A percentile compares a stretch with the other conserved stretches of the same genome.
phyloP scores from a whole-genome alignment of 1,139 yeast species.

The Pichia sp. region DNA sequence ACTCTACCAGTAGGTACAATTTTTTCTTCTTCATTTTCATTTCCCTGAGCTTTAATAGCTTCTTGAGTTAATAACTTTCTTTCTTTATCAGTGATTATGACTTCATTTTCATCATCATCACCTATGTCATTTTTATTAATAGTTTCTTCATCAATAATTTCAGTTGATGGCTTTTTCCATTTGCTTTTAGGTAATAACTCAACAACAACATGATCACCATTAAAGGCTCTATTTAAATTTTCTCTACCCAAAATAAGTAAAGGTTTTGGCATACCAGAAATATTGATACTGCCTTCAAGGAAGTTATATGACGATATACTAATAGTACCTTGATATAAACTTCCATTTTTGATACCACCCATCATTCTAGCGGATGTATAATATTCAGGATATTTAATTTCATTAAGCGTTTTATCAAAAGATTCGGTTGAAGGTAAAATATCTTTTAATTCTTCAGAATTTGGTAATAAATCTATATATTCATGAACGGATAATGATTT shows the following conservation, averaged over 20 bases:
- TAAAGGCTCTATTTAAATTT: slow-evolving; percentile 82
- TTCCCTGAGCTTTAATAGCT: slow-evolving; percentile 56
- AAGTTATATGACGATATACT: slow-evolving; percentile 81
- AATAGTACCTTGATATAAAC: slow-evolving; percentile 79
- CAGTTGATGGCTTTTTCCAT: slow-evolving; percentile 84
- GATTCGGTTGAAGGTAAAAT: slow-evolving; percentile 57
- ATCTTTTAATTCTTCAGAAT: slow-evolving; percentile 74
- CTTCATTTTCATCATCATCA: slow-evolving; percentile 44
- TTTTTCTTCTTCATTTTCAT: slow-evolving; percentile 35
- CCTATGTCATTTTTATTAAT: slow-evolving; percentile 58
- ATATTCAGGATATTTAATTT: slow-evolving; percentile 67
- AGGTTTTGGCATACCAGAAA: slow-evolving; percentile 74
- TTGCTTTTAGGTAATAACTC: slow-evolving; percentile 79
- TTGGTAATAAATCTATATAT: slow-evolving; percentile 67
- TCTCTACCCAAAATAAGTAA: slow-evolving; percentile 76
- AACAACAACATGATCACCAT: slow-evolving; percentile 86
- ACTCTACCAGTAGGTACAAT: slow-evolving; percentile 88
- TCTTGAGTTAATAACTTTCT: slow-evolving; percentile 70
- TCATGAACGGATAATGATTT: slow-evolving; percentile 52
- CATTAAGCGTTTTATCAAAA: slow-evolving; percentile 35
- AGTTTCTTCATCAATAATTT: slow-evolving; percentile 69
- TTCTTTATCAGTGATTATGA: slow-evolving; percentile 67
- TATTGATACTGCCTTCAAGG: slow-evolving; percentile 77
- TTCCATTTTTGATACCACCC: slow-evolving; percentile 88
- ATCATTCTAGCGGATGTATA: slow-evolving; percentile 74